These are phyloP conservation scores for Aspergillus pseudoterreus DNA, from an alignment of 2,329 filamentous ascomycete species.

Conservation along the genomic window DNA sequence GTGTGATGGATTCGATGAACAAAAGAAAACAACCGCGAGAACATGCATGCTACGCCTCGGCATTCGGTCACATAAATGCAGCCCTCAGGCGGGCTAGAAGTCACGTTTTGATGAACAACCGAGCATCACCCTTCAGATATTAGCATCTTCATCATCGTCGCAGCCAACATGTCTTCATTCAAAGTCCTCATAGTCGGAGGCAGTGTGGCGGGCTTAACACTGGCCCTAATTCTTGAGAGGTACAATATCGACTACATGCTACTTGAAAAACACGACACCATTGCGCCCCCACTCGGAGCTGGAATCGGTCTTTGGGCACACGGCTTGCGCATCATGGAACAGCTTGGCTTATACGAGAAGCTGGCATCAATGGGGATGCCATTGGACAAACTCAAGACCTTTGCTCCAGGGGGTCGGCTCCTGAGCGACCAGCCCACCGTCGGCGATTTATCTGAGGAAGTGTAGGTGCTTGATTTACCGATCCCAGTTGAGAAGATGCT, in stretches of 20 bases:
- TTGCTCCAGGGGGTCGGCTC: slow-evolving; percentile 6
- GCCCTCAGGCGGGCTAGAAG: no score
- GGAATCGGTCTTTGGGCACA: slow-evolving; percentile 46
- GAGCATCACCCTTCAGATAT: no score
- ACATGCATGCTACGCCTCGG: no score
- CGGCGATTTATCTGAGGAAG: slow-evolving; percentile 2
- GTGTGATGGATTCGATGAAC: no score
- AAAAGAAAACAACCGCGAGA: no score
- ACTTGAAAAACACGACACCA: slow-evolving; percentile 41
- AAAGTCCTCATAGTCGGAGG: slow-evolving; percentile 49
- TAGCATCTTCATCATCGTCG: background rate
- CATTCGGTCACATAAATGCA: no score
- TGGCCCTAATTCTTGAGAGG: slow-evolving; percentile 47
- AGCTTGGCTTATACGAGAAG: slow-evolving; percentile 42
- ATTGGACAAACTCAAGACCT: background rate
- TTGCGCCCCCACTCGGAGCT: slow-evolving; percentile 44
- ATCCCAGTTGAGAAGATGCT: no score
- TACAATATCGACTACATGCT: slow-evolving; percentile 48
- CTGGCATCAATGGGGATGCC: slow-evolving; percentile 8
- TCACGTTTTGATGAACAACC: no score
- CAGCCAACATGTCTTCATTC: background rate
- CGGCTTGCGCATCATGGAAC: slow-evolving; percentile 47
- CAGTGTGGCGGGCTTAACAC: slow-evolving; percentile 45
- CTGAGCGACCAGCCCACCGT: background rate
- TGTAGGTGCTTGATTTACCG: slow-evolving; percentile 1